A percentile compares a stretch with the other conserved stretches of the same genome.
Evolutionary conservation across 2,329 filamentous ascomycete species (phyloP).

Genomic region (Neofusicoccum parvum): DNA sequence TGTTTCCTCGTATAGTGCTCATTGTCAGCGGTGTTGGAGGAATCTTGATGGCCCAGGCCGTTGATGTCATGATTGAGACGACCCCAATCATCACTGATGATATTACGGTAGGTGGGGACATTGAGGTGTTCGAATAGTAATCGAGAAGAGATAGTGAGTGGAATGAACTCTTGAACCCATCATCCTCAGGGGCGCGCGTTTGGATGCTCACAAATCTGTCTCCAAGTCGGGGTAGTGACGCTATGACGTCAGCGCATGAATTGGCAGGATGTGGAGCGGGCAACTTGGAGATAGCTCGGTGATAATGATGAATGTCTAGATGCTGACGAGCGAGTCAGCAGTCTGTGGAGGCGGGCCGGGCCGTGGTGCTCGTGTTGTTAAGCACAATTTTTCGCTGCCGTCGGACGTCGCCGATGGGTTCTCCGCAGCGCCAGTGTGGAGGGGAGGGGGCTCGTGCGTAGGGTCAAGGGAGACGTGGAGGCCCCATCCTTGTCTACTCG

Average conservation of each 20-base stretch:
- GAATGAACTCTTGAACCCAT: no score
- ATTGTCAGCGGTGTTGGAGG: no score
- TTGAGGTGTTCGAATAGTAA: no score
- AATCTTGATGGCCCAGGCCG: no score
- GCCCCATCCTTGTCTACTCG: not conserved
- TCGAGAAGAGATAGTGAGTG: no score
- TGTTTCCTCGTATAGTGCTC: not conserved
- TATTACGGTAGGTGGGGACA: no score
- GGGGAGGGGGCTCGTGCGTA: slow-evolving; percentile 5
- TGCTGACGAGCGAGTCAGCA: not conserved
- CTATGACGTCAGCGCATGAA: not conserved
- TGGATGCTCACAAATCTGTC: no score
- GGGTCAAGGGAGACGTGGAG: not conserved
- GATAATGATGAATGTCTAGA: not conserved
- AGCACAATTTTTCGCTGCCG: not conserved
- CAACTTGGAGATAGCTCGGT: slow-evolving; percentile 1
- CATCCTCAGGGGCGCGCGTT: no score
- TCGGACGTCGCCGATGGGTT: slow-evolving; percentile 6
- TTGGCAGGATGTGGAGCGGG: not conserved
- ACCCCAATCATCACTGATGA: no score
- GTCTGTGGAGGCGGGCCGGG: slow-evolving; percentile 7
- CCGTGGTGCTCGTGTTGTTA: not conserved
- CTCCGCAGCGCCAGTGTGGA: not conserved
- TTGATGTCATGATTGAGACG: no score
- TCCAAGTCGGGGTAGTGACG: no score